A percentile compares a stretch with the other conserved stretches of the same genome.
Conservation (phyloP, 2,329 filamentous ascomycete genomes). For the Pseudogymnoascus sp. region DNA sequence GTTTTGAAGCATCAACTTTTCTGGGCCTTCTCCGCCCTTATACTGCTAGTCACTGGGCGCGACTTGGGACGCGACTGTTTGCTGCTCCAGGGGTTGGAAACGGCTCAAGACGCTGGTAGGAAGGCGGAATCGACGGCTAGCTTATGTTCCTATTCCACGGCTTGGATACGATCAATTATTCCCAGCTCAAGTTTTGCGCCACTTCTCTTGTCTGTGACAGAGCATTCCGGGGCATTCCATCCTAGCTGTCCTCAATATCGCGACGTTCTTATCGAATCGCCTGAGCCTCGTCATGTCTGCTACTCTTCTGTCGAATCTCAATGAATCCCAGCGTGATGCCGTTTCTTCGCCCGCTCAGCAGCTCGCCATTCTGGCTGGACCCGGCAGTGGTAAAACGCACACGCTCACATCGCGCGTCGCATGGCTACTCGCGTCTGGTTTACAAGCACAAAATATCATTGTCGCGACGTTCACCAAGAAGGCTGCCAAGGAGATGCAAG, state of each 20-base stretch:
- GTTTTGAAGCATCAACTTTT: not conserved
- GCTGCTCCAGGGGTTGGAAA: not conserved
- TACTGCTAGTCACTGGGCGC: not conserved
- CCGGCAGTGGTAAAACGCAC: slow-evolving; percentile 82
- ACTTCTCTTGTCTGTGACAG: not conserved
- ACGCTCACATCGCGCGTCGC: slow-evolving; percentile 88
- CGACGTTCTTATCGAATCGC: not conserved
- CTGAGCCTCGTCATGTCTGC: not conserved
- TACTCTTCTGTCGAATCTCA: slow-evolving; percentile 49
- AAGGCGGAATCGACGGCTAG: not conserved
- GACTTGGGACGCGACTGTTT: not conserved
- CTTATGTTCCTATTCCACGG: not conserved
- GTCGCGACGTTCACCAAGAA: slow-evolving; percentile 98
- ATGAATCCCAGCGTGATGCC: slow-evolving; percentile 53
- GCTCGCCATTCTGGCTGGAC: slow-evolving; percentile 58
- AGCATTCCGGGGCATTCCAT: not conserved
- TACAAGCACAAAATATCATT: slow-evolving; percentile 78
- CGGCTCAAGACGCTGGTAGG: not conserved
- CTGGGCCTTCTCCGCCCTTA: not conserved
- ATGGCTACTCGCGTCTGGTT: slow-evolving; percentile 67
- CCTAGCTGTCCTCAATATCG: not conserved
- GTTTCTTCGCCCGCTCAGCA: slow-evolving; percentile 51
- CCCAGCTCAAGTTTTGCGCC: not conserved
- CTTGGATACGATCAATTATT: not conserved
- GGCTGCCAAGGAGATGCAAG: slow-evolving; percentile 87